phyloP scores from a whole-genome alignment of 2,329 filamentous ascomycete genomes.

The Trichoderma aggressivum region DNA sequence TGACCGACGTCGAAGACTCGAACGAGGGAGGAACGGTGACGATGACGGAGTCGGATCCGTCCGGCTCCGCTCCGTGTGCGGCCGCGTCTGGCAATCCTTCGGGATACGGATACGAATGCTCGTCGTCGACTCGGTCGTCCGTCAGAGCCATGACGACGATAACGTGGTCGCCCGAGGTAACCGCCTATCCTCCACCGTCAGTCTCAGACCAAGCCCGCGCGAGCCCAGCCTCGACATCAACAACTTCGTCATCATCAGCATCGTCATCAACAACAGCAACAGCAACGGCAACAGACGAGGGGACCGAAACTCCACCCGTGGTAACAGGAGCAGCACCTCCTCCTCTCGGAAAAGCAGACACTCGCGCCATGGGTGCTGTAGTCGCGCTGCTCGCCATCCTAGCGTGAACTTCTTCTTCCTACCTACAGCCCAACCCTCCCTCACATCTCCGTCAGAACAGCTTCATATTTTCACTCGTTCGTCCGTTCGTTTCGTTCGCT shows the following conservation, averaged over 20 bases:
- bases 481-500: background rate
- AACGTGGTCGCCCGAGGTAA: conserved; percentile 1
- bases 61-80: background rate
- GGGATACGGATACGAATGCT: background rate
- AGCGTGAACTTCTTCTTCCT: background rate
- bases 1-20: background rate
- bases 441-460: background rate
- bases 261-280: background rate
- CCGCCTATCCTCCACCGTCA: conserved; percentile 3
- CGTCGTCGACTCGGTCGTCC: background rate
- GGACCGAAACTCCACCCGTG: background rate
- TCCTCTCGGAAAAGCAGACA: background rate
- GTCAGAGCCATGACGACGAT: background rate
- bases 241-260: background rate
- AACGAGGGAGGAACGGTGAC: background rate
- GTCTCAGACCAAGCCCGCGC: background rate
- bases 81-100: background rate
- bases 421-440: background rate
- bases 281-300: background rate
- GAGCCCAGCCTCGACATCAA: background rate
- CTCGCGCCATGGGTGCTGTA: background rate
- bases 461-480: background rate
- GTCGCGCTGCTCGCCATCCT: conserved; percentile 3
- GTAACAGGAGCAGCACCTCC: conserved; percentile 3
- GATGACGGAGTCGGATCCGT: background rate